A percentile compares a stretch with the other conserved stretches of the same genome.
Evolutionary conservation across 2,329 filamentous ascomycete species (phyloP).

Genomic region (Paecilomyces formosus): DNA sequence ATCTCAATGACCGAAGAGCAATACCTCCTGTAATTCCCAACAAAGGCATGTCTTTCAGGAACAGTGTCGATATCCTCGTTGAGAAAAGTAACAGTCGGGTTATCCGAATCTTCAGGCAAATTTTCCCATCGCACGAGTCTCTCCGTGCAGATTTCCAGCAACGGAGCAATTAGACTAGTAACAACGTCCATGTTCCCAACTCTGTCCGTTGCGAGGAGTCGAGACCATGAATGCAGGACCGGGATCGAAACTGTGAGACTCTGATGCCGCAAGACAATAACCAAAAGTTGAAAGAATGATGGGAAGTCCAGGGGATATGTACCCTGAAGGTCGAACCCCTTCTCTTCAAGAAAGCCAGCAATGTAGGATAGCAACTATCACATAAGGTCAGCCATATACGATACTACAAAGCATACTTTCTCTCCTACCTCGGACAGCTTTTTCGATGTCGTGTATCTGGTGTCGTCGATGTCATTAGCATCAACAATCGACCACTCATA

Average conservation of each 20-base stretch:
- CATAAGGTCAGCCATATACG: slow-evolving; percentile 3
- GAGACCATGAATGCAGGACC: slow-evolving; percentile 82
- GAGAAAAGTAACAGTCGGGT: slow-evolving; percentile 73
- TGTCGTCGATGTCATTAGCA: slow-evolving; percentile 76
- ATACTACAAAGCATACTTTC: background rate
- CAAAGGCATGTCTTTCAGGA: slow-evolving; percentile 87
- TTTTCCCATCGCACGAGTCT: slow-evolving; percentile 82
- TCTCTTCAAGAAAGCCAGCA: slow-evolving; percentile 75
- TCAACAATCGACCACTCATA: slow-evolving; percentile 76
- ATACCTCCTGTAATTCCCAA: slow-evolving; percentile 91
- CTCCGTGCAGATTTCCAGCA: slow-evolving; percentile 76
- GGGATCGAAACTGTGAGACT: slow-evolving; percentile 93
- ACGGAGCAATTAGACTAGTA: slow-evolving; percentile 59
- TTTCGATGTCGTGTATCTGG: slow-evolving; percentile 86
- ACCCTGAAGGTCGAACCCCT: slow-evolving; percentile 58
- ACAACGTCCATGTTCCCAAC: slow-evolving; percentile 54
- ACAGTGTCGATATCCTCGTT: slow-evolving; percentile 92
- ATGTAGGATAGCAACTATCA: slow-evolving; percentile 73
- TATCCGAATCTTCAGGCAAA: slow-evolving; percentile 71
- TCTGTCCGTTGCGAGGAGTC: slow-evolving; percentile 64
- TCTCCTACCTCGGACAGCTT: slow-evolving; percentile 76
- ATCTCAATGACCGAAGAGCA: slow-evolving; percentile 80
- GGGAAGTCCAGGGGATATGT: slow-evolving; percentile 55
- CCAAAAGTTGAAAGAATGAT: slow-evolving; percentile 70
- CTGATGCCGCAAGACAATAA: slow-evolving; percentile 70